These are phyloP conservation scores for Caloboletus inedulis DNA, from an alignment of 1,284 basidiomycete species.

Conservation along the genomic window DNA sequence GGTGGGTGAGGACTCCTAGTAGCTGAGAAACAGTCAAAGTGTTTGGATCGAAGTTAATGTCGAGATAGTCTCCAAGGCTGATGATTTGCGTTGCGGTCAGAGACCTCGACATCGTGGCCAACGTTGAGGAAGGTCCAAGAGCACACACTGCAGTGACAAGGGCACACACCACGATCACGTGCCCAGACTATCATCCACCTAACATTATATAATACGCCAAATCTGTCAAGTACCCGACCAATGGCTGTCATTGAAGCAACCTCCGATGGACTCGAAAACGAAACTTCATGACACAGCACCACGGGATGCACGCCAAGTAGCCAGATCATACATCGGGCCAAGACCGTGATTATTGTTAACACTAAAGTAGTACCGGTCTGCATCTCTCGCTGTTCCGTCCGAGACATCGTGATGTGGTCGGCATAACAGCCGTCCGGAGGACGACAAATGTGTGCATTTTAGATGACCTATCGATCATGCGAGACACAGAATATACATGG, in stretches of 20 bases:
- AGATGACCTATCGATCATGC: not conserved
- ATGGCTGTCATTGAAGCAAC: too few relatives aligned
- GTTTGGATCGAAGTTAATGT: constrained; percentile 78
- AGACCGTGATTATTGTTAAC: not conserved
- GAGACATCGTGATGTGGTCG: constrained; percentile 6
- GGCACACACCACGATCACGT: constrained; percentile 23
- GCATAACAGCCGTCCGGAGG: not conserved
- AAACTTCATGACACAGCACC: not conserved
- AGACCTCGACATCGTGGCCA: constrained; percentile 54
- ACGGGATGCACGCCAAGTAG: not conserved
- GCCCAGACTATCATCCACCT: not conserved
- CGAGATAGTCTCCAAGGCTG: constrained; percentile 74
- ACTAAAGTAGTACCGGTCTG: constrained; percentile 1
- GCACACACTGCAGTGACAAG: not conserved
- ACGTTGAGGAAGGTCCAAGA: constrained; percentile 15
- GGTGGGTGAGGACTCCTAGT: constrained; percentile 77
- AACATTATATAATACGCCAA: constrained; percentile 11
- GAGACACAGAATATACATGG: not conserved
- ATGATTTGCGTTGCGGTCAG: constrained; percentile 72
- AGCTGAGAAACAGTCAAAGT: constrained; percentile 80
- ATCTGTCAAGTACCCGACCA: too few relatives aligned
- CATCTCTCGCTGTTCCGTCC: constrained; percentile 17
- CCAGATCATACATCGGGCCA: constrained; percentile 5
- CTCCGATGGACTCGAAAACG: not conserved
- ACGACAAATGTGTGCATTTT: constrained; percentile 12